Conservation (phyloP, 306 rosid species). For the Luffa aegyptiaca region DNA sequence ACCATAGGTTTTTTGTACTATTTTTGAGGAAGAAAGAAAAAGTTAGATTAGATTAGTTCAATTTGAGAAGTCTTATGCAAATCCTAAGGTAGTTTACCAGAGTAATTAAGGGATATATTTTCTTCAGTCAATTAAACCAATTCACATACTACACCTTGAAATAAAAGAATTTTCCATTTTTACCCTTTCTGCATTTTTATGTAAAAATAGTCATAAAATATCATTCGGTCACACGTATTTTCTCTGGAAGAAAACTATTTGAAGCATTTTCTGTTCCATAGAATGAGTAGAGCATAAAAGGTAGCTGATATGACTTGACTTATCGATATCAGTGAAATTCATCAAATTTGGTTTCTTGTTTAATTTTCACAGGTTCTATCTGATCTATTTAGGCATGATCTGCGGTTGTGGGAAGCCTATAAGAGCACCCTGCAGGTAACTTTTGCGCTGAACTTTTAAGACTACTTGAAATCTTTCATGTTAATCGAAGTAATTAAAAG, state of each 20-base stretch:
- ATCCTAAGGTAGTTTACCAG: neutral
- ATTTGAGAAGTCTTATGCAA: neutral
- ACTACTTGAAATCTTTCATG: neutral
- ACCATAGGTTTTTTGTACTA: neutral
- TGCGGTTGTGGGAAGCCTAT: slow-evolving; percentile 82
- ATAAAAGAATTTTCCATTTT: neutral
- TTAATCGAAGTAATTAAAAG: neutral
- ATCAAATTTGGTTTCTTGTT: slow-evolving; percentile 14
- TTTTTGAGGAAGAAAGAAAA: neutral
- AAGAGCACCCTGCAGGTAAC: slow-evolving; percentile 69
- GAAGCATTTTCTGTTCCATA: neutral
- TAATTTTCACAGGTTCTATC: slow-evolving; percentile 57
- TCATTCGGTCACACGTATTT: neutral
- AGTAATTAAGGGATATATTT: neutral
- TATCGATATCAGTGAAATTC: neutral
- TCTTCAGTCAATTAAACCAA: neutral
- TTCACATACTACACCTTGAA: neutral
- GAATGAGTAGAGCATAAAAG: neutral
- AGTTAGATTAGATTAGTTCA: neutral
- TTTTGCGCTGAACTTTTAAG: neutral
- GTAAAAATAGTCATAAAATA: neutral
- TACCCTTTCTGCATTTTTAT: neutral
- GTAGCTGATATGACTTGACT: neutral
- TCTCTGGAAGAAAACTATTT: neutral
- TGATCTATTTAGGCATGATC: slow-evolving; percentile 69